phyloP scores from a whole-genome alignment of 179 eudicot genomes.

The Patellifolia procumbens region DNA sequence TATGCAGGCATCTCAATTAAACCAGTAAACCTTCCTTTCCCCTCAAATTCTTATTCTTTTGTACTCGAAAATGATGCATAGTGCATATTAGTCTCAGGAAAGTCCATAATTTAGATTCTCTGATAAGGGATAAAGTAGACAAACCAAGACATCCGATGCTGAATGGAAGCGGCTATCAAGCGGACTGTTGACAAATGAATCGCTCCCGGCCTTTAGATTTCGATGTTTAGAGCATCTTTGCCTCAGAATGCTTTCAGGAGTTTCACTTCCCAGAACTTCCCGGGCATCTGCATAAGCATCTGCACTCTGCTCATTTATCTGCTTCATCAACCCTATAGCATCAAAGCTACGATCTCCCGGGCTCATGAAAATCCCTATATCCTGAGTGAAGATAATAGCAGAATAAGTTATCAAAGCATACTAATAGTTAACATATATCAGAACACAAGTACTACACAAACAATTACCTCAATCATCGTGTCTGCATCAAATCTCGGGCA shows the following conservation, averaged over 20 bases:
- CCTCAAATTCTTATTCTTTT: background rate
- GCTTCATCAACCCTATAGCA: constrained; percentile 94
- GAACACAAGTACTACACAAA: background rate
- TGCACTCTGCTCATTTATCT: constrained; percentile 77
- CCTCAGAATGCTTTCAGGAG: constrained; percentile 73
- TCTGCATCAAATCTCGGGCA: constrained; percentile 84
- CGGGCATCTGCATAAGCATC: constrained; percentile 83
- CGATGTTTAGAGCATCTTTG: constrained; percentile 37
- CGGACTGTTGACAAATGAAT: constrained; percentile 27
- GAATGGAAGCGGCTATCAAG: constrained; percentile 34
- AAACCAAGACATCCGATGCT: constrained; percentile 55
- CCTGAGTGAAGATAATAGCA: constrained; percentile 46
- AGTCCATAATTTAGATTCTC: background rate
- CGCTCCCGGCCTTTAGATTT: constrained; percentile 37
- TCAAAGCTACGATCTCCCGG: constrained; percentile 75
- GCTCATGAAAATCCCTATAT: constrained; percentile 74
- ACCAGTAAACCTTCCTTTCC: background rate
- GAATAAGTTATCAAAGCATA: background rate
- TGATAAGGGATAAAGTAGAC: constrained; percentile 21
- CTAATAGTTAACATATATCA: background rate
- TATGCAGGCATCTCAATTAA: background rate
- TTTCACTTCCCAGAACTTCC: constrained; percentile 82
- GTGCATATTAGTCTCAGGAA: background rate
- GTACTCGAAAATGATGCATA: background rate
- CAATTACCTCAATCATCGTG: constrained; percentile 73